Conservation (phyloP, 2,329 filamentous ascomycete species). For the Fusarium nurragi region DNA sequence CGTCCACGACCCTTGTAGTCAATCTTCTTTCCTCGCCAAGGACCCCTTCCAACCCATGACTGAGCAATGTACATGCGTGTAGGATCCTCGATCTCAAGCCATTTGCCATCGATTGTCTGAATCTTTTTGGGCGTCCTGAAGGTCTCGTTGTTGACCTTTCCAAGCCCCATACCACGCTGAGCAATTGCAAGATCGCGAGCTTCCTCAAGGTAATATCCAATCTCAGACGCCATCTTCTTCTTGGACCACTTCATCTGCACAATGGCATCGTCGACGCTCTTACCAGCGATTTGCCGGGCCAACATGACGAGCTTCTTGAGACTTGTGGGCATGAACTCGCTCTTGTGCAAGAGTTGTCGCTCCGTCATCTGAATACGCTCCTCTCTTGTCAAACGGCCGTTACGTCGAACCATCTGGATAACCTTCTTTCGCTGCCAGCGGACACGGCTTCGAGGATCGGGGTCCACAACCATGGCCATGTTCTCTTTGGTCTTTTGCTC, state of each 20-base stretch:
- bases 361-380: constrained; percentile 74
- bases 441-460: constrained; percentile 74
- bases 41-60: constrained; percentile 88
- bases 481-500: constrained; percentile 57
- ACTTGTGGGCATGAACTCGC: constrained; percentile 80
- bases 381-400: constrained; percentile 62
- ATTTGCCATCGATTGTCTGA: constrained; percentile 77
- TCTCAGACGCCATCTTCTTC: constrained; percentile 88
- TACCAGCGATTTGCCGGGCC: constrained; percentile 88
- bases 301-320: constrained; percentile 91
- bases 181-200: constrained; percentile 85
- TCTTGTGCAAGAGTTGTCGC: constrained; percentile 66
- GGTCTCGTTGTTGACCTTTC: constrained; percentile 53
- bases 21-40: constrained; percentile 63
- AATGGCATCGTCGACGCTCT: constrained; percentile 93
- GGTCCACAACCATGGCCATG: constrained; percentile 75
- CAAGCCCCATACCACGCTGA: constrained; percentile 84
- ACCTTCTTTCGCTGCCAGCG: constrained; percentile 88
- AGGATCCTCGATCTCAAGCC: constrained; percentile 75
- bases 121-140: constrained; percentile 62
- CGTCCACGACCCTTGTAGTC: constrained; percentile 82
- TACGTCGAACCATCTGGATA: constrained; percentile 75
- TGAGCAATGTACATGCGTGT: constrained; percentile 90
- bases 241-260: constrained; percentile 94
- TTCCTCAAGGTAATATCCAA: constrained; percentile 80